Conservation (phyloP, 2,329 filamentous ascomycete species). For the Xylariaceae sp. region DNA sequence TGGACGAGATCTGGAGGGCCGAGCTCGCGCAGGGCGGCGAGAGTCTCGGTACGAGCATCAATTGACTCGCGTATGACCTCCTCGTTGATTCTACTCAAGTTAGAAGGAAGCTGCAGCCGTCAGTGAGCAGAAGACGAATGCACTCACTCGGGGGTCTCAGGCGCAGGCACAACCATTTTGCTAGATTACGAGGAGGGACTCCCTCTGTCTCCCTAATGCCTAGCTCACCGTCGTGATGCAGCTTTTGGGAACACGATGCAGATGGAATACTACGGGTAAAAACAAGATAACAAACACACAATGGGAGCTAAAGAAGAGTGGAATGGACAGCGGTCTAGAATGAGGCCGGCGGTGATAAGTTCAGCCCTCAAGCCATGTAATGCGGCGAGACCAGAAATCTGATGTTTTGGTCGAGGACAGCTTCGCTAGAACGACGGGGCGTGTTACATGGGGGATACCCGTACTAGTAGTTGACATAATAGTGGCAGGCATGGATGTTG, state of each 20-base stretch:
- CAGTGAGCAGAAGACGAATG: not conserved
- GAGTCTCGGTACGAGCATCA: constrained; percentile 85
- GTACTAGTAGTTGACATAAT: no score
- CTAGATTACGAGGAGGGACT: constrained; percentile 12
- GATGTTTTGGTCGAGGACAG: no score
- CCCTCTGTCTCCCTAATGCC: constrained; percentile 14
- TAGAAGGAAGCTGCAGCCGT: constrained; percentile 4
- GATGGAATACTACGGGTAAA: no score
- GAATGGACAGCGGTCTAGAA: no score
- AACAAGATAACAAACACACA: no score
- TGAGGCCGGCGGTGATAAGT: no score
- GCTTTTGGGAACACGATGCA: not conserved
- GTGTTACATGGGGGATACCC: no score
- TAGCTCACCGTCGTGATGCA: not conserved
- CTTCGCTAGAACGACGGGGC: no score
- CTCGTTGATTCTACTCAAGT: constrained; percentile 72
- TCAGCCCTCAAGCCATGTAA: no score
- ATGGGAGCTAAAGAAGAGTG: no score
- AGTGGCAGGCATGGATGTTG: no score
- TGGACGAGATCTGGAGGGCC: constrained; percentile 95
- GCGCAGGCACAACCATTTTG: constrained; percentile 32
- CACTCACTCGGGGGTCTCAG: constrained; percentile 33
- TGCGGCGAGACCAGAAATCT: no score
- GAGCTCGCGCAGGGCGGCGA: constrained; percentile 82
- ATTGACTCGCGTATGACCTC: constrained; percentile 88